Percentiles rank a stretch among this genome's conserved stretches.
Conservation (phyloP, 2,329 filamentous ascomycete species). For the Aspergillus aculeatus region DNA sequence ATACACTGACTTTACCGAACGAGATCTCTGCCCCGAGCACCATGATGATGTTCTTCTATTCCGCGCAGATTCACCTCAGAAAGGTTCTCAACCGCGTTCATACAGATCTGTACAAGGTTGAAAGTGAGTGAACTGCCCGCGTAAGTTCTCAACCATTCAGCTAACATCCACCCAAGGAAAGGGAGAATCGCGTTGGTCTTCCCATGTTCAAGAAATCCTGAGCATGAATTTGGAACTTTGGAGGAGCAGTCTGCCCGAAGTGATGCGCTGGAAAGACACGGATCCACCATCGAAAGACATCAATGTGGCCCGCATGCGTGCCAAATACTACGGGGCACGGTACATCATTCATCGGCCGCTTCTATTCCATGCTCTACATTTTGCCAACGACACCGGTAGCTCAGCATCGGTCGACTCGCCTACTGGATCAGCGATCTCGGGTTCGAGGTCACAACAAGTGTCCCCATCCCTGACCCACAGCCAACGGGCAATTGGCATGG, state of each 20-base stretch:
- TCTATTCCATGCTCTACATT: conserved; percentile 59
- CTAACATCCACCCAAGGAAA: conserved; percentile 24
- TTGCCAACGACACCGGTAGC: conserved; percentile 38
- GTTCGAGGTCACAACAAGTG: conserved; percentile 34
- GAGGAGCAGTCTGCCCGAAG: conserved; percentile 50
- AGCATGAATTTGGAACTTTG: conserved; percentile 54
- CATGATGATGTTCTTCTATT: conserved; percentile 58
- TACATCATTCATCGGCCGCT: conserved; percentile 88
- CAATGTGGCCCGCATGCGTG: conserved; percentile 77
- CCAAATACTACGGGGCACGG: conserved; percentile 90
- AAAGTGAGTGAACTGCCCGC: conserved; percentile 23
- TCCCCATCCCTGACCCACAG: conserved; percentile 36
- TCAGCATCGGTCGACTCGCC: conserved; percentile 33
- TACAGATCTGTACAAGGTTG: conserved; percentile 53
- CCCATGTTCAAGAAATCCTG: conserved; percentile 41
- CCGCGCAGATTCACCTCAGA: conserved; percentile 60
- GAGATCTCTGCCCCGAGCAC: conserved; percentile 35
- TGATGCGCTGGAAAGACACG: conserved; percentile 62
- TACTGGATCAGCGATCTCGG: conserved; percentile 25
- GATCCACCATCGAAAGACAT: conserved; percentile 74
- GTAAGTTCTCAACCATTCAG: background rate
- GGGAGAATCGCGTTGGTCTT: conserved; percentile 32
- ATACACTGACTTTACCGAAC: conserved; percentile 32
- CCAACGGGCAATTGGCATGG: conserved; percentile 30
- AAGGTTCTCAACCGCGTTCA: conserved; percentile 58